These are phyloP conservation scores for Hylodesmum podocarpum DNA, from an alignment of 306 rosid genomes.

Conservation along the genomic window DNA sequence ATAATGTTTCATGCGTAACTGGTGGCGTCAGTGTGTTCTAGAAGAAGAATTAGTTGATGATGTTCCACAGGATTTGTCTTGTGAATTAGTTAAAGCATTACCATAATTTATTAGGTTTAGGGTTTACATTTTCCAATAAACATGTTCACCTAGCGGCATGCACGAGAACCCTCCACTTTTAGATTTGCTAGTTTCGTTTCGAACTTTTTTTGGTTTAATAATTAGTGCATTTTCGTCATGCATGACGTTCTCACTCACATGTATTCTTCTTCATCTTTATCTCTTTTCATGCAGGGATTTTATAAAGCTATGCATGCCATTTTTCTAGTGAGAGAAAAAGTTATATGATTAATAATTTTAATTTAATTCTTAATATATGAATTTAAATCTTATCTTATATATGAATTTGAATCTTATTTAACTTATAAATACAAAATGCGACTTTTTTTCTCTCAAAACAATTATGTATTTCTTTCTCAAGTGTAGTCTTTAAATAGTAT, in stretches of 20 bases:
- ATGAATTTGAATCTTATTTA: too few relatives aligned
- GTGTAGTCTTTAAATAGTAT: not conserved
- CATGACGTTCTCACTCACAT: conserved; percentile 28
- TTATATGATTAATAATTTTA: too few relatives aligned
- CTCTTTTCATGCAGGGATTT: too few relatives aligned
- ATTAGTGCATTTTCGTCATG: conserved; percentile 20
- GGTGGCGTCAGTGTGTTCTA: conserved; percentile 10
- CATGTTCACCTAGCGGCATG: conserved; percentile 3
- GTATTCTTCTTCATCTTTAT: not conserved
- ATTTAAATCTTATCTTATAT: too few relatives aligned
- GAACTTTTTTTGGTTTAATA: not conserved
- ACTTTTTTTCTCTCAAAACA: not conserved
- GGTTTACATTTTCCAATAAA: not conserved
- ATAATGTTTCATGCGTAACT: too few relatives aligned
- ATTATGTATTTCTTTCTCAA: not conserved
- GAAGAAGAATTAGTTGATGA: conserved; percentile 8
- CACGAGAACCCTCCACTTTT: not conserved
- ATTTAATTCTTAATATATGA: too few relatives aligned
- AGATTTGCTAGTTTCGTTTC: not conserved
- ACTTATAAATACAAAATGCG: not conserved
- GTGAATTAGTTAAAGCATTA: not conserved
- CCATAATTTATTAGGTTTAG: too few relatives aligned
- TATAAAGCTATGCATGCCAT: too few relatives aligned
- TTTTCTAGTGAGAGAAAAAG: too few relatives aligned
- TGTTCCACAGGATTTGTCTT: not conserved